A percentile compares a stretch with the other conserved stretches of the same genome.
Conservation (phyloP, 768 basidiomycete genomes). For the Gloeostereum incarnatum region DNA sequence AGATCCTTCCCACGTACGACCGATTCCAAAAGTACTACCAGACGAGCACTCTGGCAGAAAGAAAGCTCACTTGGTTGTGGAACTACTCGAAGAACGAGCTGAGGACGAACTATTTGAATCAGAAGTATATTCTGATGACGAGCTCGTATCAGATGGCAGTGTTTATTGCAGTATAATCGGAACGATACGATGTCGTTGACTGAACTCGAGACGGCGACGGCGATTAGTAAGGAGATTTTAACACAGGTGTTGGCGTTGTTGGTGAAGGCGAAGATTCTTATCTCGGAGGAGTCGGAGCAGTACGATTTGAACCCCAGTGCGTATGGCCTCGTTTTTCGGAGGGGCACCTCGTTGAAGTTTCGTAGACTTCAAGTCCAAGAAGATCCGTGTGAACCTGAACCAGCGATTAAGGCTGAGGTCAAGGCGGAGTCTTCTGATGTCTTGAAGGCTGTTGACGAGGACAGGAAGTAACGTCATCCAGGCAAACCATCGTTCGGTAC, state of each 20-base stretch:
- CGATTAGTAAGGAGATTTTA: slow-evolving; percentile 72
- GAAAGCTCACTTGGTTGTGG: slow-evolving; percentile 98
- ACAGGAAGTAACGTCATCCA: slow-evolving; percentile 95
- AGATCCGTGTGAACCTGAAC: slow-evolving; percentile 88
- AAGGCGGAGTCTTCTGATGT: slow-evolving; percentile 88
- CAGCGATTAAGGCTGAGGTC: slow-evolving; percentile 87
- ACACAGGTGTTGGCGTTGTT: slow-evolving; percentile 62
- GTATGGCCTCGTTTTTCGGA: slow-evolving; percentile 8
- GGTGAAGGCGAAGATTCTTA: slow-evolving; percentile 81
- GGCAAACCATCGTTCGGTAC: slow-evolving; percentile 82
- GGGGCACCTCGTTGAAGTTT: not conserved
- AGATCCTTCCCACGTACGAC: slow-evolving; percentile 82
- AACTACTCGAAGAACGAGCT: slow-evolving; percentile 97
- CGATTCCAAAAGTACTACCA: slow-evolving; percentile 92
- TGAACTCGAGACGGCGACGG: slow-evolving; percentile 73
- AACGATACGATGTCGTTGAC: slow-evolving; percentile 79
- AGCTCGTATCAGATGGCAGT: slow-evolving; percentile 94
- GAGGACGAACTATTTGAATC: slow-evolving; percentile 83
- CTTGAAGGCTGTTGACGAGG: slow-evolving; percentile 91
- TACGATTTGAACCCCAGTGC: slow-evolving; percentile 83
- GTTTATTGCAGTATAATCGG: slow-evolving; percentile 85
- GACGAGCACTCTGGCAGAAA: slow-evolving; percentile 86
- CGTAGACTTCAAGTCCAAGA: slow-evolving; percentile 84
- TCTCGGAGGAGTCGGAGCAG: slow-evolving; percentile 82
- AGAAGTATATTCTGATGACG: slow-evolving; percentile 95